Conservation (phyloP, 345 rosid species). For the Capsella bursapastoris region DNA sequence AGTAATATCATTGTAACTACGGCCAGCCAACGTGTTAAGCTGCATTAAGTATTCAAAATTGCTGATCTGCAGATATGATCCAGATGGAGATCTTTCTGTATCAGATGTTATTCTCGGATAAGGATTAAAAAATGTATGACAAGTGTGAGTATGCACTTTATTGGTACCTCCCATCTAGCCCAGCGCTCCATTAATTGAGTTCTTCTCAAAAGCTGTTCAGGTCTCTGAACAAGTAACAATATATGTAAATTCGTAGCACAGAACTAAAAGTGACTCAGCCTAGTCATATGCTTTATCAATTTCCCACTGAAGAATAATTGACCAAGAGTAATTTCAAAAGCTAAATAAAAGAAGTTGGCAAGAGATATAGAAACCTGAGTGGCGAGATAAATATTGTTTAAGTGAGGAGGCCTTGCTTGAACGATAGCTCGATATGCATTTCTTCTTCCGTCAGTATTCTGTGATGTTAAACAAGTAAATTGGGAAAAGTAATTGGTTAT, state of each 20-base stretch:
- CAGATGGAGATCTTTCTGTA: conserved; percentile 23
- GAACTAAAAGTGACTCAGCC: conserved; percentile 29
- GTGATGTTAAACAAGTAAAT: conserved; percentile 31
- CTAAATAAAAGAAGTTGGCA: conserved; percentile 16
- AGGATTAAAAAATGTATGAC: conserved; percentile 20
- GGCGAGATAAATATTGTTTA: conserved; percentile 90
- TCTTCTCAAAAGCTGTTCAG: conserved; percentile 93
- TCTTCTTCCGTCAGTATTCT: conserved; percentile 87
- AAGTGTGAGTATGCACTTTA: conserved; percentile 37
- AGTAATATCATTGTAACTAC: conserved; percentile 98
- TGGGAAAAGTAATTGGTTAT: conserved; percentile 26
- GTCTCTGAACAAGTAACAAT: conserved; percentile 64
- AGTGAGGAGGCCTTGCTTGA: conserved; percentile 85
- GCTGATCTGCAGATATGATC: conserved; percentile 77
- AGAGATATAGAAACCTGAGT: conserved; percentile 75
- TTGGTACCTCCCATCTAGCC: conserved; percentile 98
- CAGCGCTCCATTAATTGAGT: conserved; percentile 97
- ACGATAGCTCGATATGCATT: conserved; percentile 94
- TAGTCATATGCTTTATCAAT: conserved; percentile 23
- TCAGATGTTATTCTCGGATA: conserved; percentile 32
- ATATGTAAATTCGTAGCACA: conserved; percentile 38
- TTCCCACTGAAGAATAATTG: conserved; percentile 16
- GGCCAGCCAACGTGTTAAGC: conserved; percentile 97
- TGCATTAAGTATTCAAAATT: conserved; percentile 98
- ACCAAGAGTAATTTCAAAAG: conserved; percentile 32